Base-by-base conservation (phyloP, 2,329 filamentous ascomycete genomes). In the Beauveria varroae region DNA sequence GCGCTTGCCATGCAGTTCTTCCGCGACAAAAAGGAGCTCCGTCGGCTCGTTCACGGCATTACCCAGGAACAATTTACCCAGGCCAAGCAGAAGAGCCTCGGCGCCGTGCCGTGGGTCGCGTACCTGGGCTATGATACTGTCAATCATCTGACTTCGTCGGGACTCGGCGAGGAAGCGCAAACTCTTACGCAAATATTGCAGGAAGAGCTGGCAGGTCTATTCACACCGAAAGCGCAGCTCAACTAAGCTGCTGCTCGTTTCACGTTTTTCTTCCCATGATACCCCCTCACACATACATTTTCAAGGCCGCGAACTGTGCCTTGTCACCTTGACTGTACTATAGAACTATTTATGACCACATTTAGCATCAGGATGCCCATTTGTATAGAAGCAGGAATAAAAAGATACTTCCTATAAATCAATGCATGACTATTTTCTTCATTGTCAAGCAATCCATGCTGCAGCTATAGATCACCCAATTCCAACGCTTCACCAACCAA, bases 1-100 rank as follows among this genome's bases (percentile, higher is more conserved):
- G 69, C 72, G 2, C 74, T 75, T 1, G 83, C 83, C 0, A 66
- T 85, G 12, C 67, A 74, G 2, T 78, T 80, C 58, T 76, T 85
- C 63, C 64, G 68, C 50, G 67, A 75, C 55, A 71, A 67, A 61
- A 61, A 71, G 37, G 68, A 64, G 34, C 60, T 76, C 37, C 67
- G 70, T 55, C 66, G 64, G 20, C 41, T 74, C 26, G 67, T 72
- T 5, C 34, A 63, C 34, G 47, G 46, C 20, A 44, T 54, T 34
- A 56, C 52, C 37, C 22, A 18, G n/a, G 43, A 47, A 10, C 37
- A 51, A n/a, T 51, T 62, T n/a, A 24, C 10, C n/a, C 16, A 49
- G 26, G 66, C 67, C 57, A 71, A 67, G 63, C 63, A 68, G 26
- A 69, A 68, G 30, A 68, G 75, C 56, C 69, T 76, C 62, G 68